phyloP scores from a whole-genome alignment of 2,329 filamentous ascomycete genomes.

The Orbilia brochopaga region DNA sequence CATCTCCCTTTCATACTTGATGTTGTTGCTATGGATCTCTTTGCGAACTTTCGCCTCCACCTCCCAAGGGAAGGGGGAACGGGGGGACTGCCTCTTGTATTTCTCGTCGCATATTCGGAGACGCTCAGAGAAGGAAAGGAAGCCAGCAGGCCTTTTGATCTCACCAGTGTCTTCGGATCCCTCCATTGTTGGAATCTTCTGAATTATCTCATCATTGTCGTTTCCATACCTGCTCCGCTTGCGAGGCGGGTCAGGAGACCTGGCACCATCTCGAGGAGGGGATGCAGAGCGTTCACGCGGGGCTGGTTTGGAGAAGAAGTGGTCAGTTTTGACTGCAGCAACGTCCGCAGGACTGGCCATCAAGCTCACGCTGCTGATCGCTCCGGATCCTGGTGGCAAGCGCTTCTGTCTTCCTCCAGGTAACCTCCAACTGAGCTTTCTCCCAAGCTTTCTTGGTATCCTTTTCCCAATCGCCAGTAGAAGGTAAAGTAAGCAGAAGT shows the following conservation, averaged over 20 bases:
- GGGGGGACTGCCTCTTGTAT: not conserved
- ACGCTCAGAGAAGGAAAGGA: constrained; percentile 3
- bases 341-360: not conserved
- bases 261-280: too few relatives aligned
- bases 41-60: not conserved
- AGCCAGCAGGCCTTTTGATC: too few relatives aligned
- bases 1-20: not conserved
- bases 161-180: not conserved
- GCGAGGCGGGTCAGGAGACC: too few relatives aligned
- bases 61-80: too few relatives aligned
- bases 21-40: not conserved
- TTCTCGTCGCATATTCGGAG: constrained; percentile 5
- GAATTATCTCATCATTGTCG: too few relatives aligned
- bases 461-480: not conserved
- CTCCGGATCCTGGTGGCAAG: not conserved
- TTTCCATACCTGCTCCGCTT: too few relatives aligned
- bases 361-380: constrained; percentile 4
- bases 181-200: too few relatives aligned
- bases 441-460: not conserved
- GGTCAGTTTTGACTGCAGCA: not conserved
- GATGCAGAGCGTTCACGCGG: too few relatives aligned
- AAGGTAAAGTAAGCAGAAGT: not conserved
- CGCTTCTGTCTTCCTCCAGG: constrained; percentile 13
- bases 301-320: not conserved
- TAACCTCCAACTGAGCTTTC: constrained; percentile 10